Conservation (phyloP, 306 rosid genomes). For the Aeschynomene evenia region DNA sequence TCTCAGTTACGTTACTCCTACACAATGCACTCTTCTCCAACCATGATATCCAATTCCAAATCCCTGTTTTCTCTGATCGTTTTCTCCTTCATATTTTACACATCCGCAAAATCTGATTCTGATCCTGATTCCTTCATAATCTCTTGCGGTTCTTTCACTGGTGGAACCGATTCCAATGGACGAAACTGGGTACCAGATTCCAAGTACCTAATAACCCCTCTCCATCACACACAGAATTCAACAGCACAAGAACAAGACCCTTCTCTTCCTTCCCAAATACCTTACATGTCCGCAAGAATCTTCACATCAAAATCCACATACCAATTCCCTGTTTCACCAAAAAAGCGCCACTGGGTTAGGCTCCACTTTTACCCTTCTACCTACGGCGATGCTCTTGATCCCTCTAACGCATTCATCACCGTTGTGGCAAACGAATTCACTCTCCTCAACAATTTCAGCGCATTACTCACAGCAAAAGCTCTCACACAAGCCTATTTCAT, state of each 20-base stretch:
- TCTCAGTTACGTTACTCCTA: neutral
- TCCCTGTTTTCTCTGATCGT: slow-evolving; percentile 21
- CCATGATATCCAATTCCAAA: slow-evolving; percentile 32
- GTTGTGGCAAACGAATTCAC: slow-evolving; percentile 35
- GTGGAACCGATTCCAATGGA: slow-evolving; percentile 36
- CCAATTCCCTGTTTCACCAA: slow-evolving; percentile 33
- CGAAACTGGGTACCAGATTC: slow-evolving; percentile 47
- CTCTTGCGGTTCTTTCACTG: slow-evolving; percentile 47
- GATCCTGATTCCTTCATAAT: slow-evolving; percentile 30
- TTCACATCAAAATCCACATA: slow-evolving; percentile 34
- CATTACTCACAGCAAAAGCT: slow-evolving; percentile 35
- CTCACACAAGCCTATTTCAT: slow-evolving; percentile 47
- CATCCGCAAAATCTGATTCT: neutral
- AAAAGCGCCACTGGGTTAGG: slow-evolving; percentile 35
- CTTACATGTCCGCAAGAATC: slow-evolving; percentile 53
- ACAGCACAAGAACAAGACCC: slow-evolving; percentile 45
- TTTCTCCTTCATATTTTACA: neutral
- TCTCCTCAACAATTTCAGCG: slow-evolving; percentile 48
- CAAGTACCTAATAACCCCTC: slow-evolving; percentile 9
- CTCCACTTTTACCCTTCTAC: slow-evolving; percentile 49
- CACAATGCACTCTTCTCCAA: neutral
- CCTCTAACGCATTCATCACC: slow-evolving; percentile 30
- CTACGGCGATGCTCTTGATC: slow-evolving; percentile 8
- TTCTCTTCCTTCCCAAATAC: slow-evolving; percentile 46
- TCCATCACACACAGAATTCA: slow-evolving; percentile 1